These are phyloP conservation scores for Cyberlindnera lachancei DNA, from an alignment of 805 yeast genomes.

Conservation along the genomic window DNA sequence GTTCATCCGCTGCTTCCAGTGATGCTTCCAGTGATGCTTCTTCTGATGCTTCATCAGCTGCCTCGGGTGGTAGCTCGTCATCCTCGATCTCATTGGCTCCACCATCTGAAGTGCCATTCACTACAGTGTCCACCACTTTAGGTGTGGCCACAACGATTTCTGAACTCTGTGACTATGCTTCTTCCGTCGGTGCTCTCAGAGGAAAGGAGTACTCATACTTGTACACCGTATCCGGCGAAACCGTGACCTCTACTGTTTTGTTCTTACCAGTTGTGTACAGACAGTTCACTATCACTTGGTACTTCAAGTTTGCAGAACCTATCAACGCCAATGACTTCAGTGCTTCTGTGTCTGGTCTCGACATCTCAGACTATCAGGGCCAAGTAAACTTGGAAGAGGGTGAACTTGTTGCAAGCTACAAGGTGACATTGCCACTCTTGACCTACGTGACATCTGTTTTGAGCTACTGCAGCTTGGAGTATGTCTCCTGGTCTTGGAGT, in stretches of 20 bases:
- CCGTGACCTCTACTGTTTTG: conserved; percentile 1
- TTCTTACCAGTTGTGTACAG: conserved; percentile 2
- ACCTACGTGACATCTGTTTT: too few relatives aligned
- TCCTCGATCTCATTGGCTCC: background rate
- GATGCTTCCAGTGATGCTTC: too few relatives aligned
- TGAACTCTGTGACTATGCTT: background rate
- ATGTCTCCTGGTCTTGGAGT: too few relatives aligned
- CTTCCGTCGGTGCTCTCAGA: conserved; percentile 1
- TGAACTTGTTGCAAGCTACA: too few relatives aligned
- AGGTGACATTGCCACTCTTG: too few relatives aligned
- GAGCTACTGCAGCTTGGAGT: too few relatives aligned
- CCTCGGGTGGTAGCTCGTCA: too few relatives aligned
- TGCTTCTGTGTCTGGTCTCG: too few relatives aligned
- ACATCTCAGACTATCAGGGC: too few relatives aligned
- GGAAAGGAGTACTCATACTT: conserved; percentile 1
- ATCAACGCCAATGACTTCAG: conserved; percentile 9
- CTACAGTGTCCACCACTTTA: conserved; percentile 2
- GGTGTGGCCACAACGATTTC: background rate
- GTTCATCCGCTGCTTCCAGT: too few relatives aligned
- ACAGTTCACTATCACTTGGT: conserved; percentile 13
- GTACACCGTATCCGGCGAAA: conserved; percentile 1
- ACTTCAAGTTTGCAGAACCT: conserved; percentile 7
- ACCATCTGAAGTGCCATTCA: background rate
- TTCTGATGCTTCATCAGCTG: too few relatives aligned
- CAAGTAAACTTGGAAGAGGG: too few relatives aligned